Conservation (phyloP, 345 rosid genomes). For the Gossypium australe region DNA sequence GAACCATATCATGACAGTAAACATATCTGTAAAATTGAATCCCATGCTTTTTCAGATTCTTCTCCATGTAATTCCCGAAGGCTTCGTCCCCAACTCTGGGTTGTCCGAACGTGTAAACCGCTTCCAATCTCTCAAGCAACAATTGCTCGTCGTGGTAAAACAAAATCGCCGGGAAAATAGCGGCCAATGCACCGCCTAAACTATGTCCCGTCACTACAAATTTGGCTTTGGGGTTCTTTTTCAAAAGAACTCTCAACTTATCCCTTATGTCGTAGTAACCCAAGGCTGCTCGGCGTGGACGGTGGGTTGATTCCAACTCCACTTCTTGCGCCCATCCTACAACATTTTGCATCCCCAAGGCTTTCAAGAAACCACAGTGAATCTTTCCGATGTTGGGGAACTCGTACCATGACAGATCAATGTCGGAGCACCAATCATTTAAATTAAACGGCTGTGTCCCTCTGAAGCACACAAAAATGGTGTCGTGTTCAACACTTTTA, state of each 20-base stretch:
- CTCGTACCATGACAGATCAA: constrained; percentile 75
- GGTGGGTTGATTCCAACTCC: constrained; percentile 9
- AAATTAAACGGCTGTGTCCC: constrained; percentile 61
- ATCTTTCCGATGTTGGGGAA: constrained; percentile 50
- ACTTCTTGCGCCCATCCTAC: constrained; percentile 51
- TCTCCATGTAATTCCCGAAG: constrained; percentile 55
- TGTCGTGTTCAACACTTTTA: constrained; percentile 27
- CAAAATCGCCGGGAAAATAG: constrained; percentile 50
- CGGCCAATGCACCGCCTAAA: constrained; percentile 75
- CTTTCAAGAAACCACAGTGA: constrained; percentile 78
- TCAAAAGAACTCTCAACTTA: constrained; percentile 26
- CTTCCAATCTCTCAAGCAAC: constrained; percentile 48
- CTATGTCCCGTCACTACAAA: constrained; percentile 67
- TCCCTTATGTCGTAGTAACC: constrained; percentile 66
- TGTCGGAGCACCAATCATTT: constrained; percentile 62
- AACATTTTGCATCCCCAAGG: constrained; percentile 58
- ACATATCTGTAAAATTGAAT: constrained; percentile 54
- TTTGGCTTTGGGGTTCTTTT: constrained; percentile 28
- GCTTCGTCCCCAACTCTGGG: constrained; percentile 67
- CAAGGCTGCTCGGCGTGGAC: constrained; percentile 19
- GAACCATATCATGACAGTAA: constrained; percentile 56
- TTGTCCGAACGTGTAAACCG: constrained; percentile 69
- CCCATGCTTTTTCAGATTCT: constrained; percentile 27
- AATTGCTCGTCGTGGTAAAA: constrained; percentile 40
- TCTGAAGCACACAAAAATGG: constrained; percentile 54